Base-by-base conservation (phyloP, 768 basidiomycete genomes). In the Mycena olivaceomarginata region DNA sequence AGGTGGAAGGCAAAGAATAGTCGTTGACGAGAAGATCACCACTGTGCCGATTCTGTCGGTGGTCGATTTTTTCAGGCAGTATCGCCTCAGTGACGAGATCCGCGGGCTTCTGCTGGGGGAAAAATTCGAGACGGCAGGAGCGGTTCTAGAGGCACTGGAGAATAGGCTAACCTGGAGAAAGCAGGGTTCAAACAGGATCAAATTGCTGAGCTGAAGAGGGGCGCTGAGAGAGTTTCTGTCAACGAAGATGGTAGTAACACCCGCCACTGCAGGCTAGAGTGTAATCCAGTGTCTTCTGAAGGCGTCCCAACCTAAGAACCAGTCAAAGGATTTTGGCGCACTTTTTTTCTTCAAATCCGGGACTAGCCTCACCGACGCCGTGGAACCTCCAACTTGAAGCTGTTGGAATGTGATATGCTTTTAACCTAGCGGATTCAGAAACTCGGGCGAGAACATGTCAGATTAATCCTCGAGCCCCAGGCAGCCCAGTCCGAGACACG, bases 201-300 rank as follows among this genome's bases (percentile, higher is more conserved):
- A 18, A 48, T 66, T 7, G 64, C 64, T n/a, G 64, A 66, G 25
- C 64, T 66, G 43, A 66, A 66, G 64, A 66, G 64, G 64, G 15
- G 64, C 10, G 25, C 11, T 57, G 25, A 25, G 56, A n/a, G 56
- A 57, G 25, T 57, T 31, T 57, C 56, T 57, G 56, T 57, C 56
- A 25, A 57, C 56, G 4, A 16, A 57, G 25, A 57, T 57, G 56
- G 56, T 25, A 5, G 56, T 57, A 31, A 4, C 31, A 31, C 3
- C 31, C 56, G 20, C 51, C 20, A 8, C 18, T 53, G 51, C 51
- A 22, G 22, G 22, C 22, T 57, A 57, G 56, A 25, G n/a, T 57
- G 56, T 31, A 22, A n/a, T 11, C 20, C n/a, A 53, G 51, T n/a
- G 51, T 45, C 31, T 31, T 31, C 31, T 3, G 31, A 31, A 31